Evolutionary conservation across 352 stramenopile species (phyloP).

Genomic region (Globisporangium solare): DNA sequence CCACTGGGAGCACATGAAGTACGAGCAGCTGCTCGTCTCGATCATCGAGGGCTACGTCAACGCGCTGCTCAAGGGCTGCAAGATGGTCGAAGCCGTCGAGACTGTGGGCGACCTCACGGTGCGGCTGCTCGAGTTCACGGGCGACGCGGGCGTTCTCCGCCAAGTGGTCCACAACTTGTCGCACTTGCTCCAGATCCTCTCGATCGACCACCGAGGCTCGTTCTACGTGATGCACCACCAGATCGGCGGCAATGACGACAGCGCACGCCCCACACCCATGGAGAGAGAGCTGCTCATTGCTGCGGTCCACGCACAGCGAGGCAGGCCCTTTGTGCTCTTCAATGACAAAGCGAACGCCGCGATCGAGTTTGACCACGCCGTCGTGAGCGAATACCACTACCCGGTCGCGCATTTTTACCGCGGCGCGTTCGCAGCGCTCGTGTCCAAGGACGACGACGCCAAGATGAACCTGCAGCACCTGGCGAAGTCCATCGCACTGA

Average conservation of each 20-base stretch:
- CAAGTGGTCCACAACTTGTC: constrained; percentile 64
- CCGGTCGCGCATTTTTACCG: constrained; percentile 75
- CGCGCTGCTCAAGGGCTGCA: constrained; percentile 63
- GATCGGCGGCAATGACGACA: constrained; percentile 1
- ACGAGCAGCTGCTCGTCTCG: constrained; percentile 48
- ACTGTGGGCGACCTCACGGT: constrained; percentile 68
- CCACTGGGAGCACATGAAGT: constrained; percentile 66
- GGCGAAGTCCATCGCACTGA: constrained; percentile 54
- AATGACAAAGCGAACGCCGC: constrained; percentile 42
- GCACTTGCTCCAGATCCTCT: constrained; percentile 49
- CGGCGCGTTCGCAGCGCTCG: constrained; percentile 52
- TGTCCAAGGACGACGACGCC: constrained; percentile 22
- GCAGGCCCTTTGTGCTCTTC: constrained; percentile 54
- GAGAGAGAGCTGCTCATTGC: constrained; percentile 50
- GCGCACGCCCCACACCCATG: constrained; percentile 18
- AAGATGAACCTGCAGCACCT: constrained; percentile 53
- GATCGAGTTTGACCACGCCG: constrained; percentile 62
- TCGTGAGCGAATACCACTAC: constrained; percentile 80
- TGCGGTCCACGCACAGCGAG: constrained; percentile 56
- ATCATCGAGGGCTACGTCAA: constrained; percentile 79
- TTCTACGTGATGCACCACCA: constrained; percentile 21
- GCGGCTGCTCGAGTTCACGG: constrained; percentile 59
- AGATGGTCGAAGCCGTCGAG: constrained; percentile 68
- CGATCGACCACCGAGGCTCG: constrained; percentile 28
- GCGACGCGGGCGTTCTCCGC: constrained; percentile 46